Base-by-base conservation (phyloP, 208 protist genomes). In the Trypanosoma congolense region DNA sequence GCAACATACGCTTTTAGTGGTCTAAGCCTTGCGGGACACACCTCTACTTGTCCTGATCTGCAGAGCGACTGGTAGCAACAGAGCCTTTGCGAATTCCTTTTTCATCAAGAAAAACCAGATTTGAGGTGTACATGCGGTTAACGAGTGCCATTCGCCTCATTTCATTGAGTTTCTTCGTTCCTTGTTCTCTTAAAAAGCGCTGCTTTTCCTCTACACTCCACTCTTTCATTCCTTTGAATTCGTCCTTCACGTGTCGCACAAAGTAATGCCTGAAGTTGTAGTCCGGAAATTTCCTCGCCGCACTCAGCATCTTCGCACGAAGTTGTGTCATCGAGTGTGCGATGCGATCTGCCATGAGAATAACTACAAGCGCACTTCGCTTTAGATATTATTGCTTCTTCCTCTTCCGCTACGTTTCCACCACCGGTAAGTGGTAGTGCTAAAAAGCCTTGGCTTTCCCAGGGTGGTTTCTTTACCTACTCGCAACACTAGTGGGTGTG, bases 231-330 rank as follows among this genome's bases (percentile, higher is more conserved):
- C 56, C 70, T 1, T 63, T 49, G 45, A 95, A 87, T 59, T 89
- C 73, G 24, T 92, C 82, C 52, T 86, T 88, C 21, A 84, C 72
- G 43, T 90, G 83, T 28, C 80, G 61, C 10, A 89, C 75, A 67
- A 95, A 95, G 46, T 95, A 95, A 33, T 75, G 50, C 29, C 87
- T 75, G 31, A 95, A 95, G 66, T 95, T 95, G 68, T 95, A 95
- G 63, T 95, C 87, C 33, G 72, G 65, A 48, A 95, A 92, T 18
- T 64, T 62, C 24, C 65, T 63, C 0, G 87, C 83, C 18, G 77
- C 75, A 1, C 67, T 64, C 9, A 92, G 42, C 63, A 89, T 72
- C 25, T 77, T 68, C 2, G 51, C 59, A 22, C 77, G 76, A 10
- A 93, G 74, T 1, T 58, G 61, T 9, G 54, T 53, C 22, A 92